Evolutionary conservation across 1,139 yeast genomes (phyloP), one percentile per base, ranked within the genome.

Genomic region (Lodderomyces margitis): DNA sequence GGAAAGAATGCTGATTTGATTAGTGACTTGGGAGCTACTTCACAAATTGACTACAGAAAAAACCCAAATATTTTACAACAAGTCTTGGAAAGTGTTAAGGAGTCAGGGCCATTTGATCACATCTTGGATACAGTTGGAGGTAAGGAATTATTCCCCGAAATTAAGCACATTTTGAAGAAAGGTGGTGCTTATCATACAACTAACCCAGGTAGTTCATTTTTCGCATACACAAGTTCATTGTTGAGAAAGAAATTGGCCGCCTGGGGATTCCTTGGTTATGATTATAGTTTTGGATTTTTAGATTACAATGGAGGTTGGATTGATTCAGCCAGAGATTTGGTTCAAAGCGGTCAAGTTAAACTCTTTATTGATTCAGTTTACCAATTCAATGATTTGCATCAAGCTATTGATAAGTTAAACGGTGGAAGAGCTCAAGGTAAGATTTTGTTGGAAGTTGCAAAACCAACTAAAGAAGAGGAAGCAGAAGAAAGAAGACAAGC

Each of bases 341-440:
- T 78, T 41, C 65, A 61, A 15, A 60, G 68, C 10, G 75, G 73
- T 2, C 57, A 68, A 17, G 53, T 80, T 38, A 59, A 61, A 34
- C 65, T 80, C 11, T 57, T 64, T 6, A 65, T 85, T 37, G 92
- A 84, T 57, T 66, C 80, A 11, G 74, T 72, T 19, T 71, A 66
- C 49, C 57, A 68, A 4, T 70, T 83, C 52, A 71, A 66, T 4
- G 72, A 81, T 14, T 75, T 62, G 50, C 54, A 72, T 37, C 55
- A 63, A 5, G 91, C 87, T 0, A 54, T 74, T 41, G 73, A 74
- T 4, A 66, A 61, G 46, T 56, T 83, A 27, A 58, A 57, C 12
- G 57, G 68, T 14, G 75, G 77, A 43, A 67, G 60, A 39, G 80
- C 83, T 3, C 70, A 68, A 44, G 95, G 95, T 31, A 86, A 86